Conservation (phyloP, 257 asterid genomes). For the Jasminum sambac region DNA sequence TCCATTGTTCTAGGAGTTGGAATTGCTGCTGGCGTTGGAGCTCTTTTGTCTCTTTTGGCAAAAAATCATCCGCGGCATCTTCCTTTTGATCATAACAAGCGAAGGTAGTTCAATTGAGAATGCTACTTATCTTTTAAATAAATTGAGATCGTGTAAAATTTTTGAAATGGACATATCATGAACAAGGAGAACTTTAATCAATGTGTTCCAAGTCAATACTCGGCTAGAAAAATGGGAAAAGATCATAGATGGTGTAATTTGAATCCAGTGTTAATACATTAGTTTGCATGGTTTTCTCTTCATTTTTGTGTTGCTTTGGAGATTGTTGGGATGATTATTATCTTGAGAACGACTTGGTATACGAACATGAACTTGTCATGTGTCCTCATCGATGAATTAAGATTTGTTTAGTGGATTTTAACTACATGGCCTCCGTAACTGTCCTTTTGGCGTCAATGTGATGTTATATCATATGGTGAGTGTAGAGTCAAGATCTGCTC, state of each 20-base stretch:
- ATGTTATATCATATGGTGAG: no score
- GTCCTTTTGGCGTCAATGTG: not conserved
- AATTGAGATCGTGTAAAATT: not conserved
- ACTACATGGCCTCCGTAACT: not conserved
- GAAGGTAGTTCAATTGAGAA: slow-evolving; percentile 28
- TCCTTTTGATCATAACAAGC: slow-evolving; percentile 29
- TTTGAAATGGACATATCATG: not conserved
- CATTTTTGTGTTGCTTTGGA: not conserved
- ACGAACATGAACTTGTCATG: not conserved
- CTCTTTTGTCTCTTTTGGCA: slow-evolving; percentile 45
- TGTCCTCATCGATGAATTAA: not conserved
- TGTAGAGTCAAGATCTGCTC: no score
- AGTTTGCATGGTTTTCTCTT: not conserved
- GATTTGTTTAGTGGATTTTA: not conserved
- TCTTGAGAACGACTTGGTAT: not conserved
- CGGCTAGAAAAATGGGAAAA: not conserved
- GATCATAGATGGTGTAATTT: not conserved
- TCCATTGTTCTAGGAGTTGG: slow-evolving; percentile 65
- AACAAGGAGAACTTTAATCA: not conserved
- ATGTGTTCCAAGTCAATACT: not conserved
- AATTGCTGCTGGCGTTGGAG: slow-evolving; percentile 62
- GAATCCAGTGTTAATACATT: not conserved
- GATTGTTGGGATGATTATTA: not conserved
- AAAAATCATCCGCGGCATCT: slow-evolving; percentile 35
- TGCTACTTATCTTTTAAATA: slow-evolving; percentile 1